These are phyloP conservation scores for Coemansia sp. DNA, from an alignment of 192 early-diverging fungal species.

Conservation along the genomic window DNA sequence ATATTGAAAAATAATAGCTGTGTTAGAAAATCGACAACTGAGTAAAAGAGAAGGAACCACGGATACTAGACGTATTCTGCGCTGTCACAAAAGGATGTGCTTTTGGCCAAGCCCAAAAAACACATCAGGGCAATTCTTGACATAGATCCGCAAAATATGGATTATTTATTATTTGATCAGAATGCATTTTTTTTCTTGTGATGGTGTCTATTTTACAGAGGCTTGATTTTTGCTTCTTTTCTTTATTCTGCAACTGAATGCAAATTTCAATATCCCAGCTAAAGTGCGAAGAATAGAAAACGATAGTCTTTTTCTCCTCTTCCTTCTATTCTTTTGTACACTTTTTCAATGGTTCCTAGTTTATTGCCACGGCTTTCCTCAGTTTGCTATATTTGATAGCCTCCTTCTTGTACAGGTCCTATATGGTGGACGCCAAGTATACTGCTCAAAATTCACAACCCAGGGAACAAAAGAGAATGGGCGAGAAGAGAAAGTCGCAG, in stretches of 20 bases:
- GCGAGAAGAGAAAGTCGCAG: constrained; percentile 48
- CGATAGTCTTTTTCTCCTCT: too few relatives aligned
- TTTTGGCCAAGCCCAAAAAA: background rate
- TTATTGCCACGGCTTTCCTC: too few relatives aligned
- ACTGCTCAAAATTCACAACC: background rate
- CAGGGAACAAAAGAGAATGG: constrained; percentile 22
- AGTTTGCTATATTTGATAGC: too few relatives aligned
- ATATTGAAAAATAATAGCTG: constrained; percentile 29
- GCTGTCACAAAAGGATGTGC: background rate
- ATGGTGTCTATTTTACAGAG: background rate
- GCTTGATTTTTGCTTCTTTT: background rate
- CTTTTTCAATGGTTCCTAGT: too few relatives aligned
- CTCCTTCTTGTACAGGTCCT: background rate
- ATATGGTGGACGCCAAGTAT: background rate
- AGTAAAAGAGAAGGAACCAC: constrained; percentile 30
- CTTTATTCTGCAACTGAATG: background rate
- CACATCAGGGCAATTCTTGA: too few relatives aligned
- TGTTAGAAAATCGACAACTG: constrained; percentile 28
- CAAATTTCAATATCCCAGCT: too few relatives aligned
- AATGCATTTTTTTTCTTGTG: background rate
- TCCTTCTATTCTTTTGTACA: too few relatives aligned
- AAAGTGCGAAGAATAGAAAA: too few relatives aligned
- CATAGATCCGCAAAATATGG: too few relatives aligned
- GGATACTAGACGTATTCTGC: background rate
- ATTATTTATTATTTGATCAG: background rate